phyloP scores from a whole-genome alignment of 2,329 filamentous ascomycete species.

The Truncatella angustata region DNA sequence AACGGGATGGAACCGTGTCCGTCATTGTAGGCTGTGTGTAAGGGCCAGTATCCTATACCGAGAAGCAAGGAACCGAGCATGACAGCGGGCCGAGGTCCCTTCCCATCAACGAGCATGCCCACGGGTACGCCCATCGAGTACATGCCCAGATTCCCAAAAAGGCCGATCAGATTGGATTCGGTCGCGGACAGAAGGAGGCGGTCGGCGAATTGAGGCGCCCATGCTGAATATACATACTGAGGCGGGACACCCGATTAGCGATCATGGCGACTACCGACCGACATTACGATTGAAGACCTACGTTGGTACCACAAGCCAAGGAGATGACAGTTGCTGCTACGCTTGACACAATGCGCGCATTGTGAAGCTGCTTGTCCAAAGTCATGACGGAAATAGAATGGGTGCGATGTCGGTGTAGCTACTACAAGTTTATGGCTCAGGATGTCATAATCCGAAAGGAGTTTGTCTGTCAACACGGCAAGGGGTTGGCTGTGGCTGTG shows the following conservation, averaged over 20 bases:
- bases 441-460: too few relatives aligned
- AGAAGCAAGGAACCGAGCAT: conserved; percentile 72
- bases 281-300: conserved; percentile 39
- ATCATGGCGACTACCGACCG: background rate
- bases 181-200: conserved; percentile 86
- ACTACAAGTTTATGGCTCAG: background rate
- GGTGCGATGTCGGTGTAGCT: conserved; percentile 5
- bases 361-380: conserved; percentile 50
- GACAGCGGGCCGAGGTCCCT: conserved; percentile 76
- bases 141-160: conserved; percentile 89
- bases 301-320: conserved; percentile 90
- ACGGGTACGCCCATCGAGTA: conserved; percentile 87
- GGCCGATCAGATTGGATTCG: conserved; percentile 84
- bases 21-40: conserved; percentile 73
- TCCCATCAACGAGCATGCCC: conserved; percentile 81
- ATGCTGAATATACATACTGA: conserved; percentile 98
- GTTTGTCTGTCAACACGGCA: background rate
- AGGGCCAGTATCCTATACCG: conserved; percentile 78
- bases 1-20: conserved; percentile 58
- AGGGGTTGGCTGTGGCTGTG: background rate
- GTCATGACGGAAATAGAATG: conserved; percentile 29
- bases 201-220: conserved; percentile 93
- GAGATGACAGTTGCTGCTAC: conserved; percentile 81
- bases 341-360: conserved; percentile 76
- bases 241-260: too few relatives aligned